Evolutionary conservation across 345 rosid species (phyloP).

Genomic region (Nasturtium officinale): DNA sequence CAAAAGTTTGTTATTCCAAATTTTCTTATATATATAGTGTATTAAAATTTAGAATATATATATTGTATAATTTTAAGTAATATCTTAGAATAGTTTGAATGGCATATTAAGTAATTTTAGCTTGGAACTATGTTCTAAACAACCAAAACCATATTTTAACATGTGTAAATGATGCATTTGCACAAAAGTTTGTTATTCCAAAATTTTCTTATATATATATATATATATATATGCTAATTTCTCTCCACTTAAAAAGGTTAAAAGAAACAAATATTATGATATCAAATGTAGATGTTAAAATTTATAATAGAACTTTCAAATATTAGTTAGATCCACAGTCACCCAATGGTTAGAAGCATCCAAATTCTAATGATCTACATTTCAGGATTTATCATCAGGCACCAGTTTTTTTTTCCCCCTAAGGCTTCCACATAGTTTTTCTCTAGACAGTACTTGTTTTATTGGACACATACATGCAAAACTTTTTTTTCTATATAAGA

Average conservation of each 20-base stretch:
- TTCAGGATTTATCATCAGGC: not conserved
- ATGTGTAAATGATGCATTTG: conserved; percentile 15
- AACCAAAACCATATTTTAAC: not conserved
- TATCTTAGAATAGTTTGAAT: not conserved
- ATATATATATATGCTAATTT: not conserved
- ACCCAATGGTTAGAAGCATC: not conserved
- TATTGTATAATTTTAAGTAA: no score
- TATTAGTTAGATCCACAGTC: not conserved
- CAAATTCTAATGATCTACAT: not conserved
- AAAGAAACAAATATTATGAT: not conserved
- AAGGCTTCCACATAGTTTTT: conserved; percentile 1
- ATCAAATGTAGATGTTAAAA: not conserved
- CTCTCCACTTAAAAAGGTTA: not conserved
- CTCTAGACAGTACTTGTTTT: conserved; percentile 26
- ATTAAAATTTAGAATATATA: no score
- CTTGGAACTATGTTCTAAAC: not conserved
- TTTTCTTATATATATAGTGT: not conserved
- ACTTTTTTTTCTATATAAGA: not conserved
- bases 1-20: not conserved
- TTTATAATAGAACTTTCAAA: not conserved
- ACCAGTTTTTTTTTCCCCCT: not conserved
- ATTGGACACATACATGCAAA: conserved; percentile 19
- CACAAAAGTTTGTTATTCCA: not conserved
- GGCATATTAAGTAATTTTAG: conserved; percentile 8
- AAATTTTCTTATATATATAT: not conserved